phyloP scores from a whole-genome alignment of 75 land plant genomes.

The Pinus taeda region DNA sequence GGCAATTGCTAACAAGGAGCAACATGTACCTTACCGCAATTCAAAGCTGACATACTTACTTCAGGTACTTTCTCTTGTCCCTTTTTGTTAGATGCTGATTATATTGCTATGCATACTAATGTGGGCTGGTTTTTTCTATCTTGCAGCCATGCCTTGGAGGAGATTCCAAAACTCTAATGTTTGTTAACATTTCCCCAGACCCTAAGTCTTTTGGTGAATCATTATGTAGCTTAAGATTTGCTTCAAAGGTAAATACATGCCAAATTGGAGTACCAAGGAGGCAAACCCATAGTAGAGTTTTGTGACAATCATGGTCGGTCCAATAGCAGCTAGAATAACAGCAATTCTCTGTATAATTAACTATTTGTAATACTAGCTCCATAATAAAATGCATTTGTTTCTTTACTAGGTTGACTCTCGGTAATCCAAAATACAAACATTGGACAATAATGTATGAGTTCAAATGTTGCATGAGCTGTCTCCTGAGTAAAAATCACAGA shows the following conservation, averaged over 20 bases:
- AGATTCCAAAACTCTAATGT: constrained; percentile 37
- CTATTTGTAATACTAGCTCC: too few relatives aligned
- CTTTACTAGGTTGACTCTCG: too few relatives aligned
- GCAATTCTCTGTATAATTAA: neutral
- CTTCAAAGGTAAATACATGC: constrained; percentile 36
- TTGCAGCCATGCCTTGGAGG: constrained; percentile 37
- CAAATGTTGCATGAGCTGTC: too few relatives aligned
- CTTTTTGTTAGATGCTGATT: too few relatives aligned
- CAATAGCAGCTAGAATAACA: neutral
- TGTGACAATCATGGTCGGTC: too few relatives aligned
- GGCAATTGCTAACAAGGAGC: constrained; percentile 41
- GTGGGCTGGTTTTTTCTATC: too few relatives aligned
- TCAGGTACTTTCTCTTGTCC: constrained; percentile 13
- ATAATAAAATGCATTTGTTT: too few relatives aligned
- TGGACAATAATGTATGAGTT: too few relatives aligned
- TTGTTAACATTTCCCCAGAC: constrained; percentile 36
- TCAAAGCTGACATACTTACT: constrained; percentile 36
- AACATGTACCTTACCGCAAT: constrained; percentile 34
- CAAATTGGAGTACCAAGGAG: constrained; percentile 35
- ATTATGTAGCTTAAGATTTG: constrained; percentile 35
- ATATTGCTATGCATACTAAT: too few relatives aligned
- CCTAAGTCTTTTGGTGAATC: constrained; percentile 28
- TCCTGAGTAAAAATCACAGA: too few relatives aligned
- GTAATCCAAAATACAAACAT: too few relatives aligned
- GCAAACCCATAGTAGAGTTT: constrained; percentile 14